phyloP scores from a whole-genome alignment of 345 rosid genomes.

The Isatis tinctoria region DNA sequence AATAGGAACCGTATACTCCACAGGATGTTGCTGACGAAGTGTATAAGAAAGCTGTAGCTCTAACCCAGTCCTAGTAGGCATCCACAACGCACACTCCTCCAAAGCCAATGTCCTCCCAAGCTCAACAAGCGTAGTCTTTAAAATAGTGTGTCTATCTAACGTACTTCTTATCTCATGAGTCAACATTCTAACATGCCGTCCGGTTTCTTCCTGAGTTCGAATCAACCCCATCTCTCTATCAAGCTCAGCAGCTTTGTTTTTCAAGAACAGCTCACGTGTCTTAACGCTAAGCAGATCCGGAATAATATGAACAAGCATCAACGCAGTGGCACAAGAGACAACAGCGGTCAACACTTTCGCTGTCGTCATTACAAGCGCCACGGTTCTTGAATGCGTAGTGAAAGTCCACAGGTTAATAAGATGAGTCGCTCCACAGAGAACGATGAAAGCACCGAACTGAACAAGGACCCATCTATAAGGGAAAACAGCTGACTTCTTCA shows the following conservation, averaged over 20 bases:
- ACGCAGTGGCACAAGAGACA: slow-evolving; percentile 90
- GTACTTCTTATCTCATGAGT: slow-evolving; percentile 97
- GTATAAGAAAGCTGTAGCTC: slow-evolving; percentile 95
- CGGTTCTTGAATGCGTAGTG: slow-evolving; percentile 59
- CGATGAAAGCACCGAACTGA: slow-evolving; percentile 98
- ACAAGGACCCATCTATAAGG: slow-evolving; percentile 99
- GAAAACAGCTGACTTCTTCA: slow-evolving; percentile 88
- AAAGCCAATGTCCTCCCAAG: slow-evolving; percentile 82
- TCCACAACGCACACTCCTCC: slow-evolving; percentile 99
- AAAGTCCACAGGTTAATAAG: slow-evolving; percentile 97
- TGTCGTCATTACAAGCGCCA: slow-evolving; percentile 77
- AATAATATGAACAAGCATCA: slow-evolving; percentile 97
- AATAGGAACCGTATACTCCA: slow-evolving; percentile 91
- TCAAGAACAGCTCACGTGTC: slow-evolving; percentile 82
- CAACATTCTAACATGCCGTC: slow-evolving; percentile 95
- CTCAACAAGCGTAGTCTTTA: slow-evolving; percentile 91
- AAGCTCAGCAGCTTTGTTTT: slow-evolving; percentile 94
- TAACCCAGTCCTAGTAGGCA: slow-evolving; percentile 96
- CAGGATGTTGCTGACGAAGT: slow-evolving; percentile 90
- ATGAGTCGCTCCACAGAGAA: slow-evolving; percentile 97
- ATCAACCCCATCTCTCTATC: slow-evolving; percentile 98
- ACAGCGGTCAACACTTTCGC: slow-evolving; percentile 80
- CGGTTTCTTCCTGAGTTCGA: slow-evolving; percentile 95
- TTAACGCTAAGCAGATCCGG: slow-evolving; percentile 92
- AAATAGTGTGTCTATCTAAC: slow-evolving; percentile 87